These are phyloP conservation scores for Colletotrichum tanaceti DNA, from an alignment of 2,329 filamentous ascomycete species.

Conservation along the genomic window DNA sequence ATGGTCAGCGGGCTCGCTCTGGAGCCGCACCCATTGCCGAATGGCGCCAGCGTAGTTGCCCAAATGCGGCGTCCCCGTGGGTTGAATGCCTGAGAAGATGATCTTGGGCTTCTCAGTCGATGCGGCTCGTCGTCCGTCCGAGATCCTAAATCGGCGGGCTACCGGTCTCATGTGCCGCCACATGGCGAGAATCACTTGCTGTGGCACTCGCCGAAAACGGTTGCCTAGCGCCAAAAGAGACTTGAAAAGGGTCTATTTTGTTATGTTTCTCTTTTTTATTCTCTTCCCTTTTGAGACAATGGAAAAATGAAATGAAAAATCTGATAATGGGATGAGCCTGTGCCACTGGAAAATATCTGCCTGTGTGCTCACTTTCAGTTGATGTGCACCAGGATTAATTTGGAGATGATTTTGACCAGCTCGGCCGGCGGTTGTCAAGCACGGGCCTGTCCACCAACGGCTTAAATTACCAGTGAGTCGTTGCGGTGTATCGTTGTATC, in stretches of 20 bases:
- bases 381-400: not conserved
- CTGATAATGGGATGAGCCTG: not conserved
- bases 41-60: constrained; percentile 96
- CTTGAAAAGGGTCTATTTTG: too few relatives aligned
- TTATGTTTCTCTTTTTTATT: too few relatives aligned
- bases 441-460: not conserved
- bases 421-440: not conserved
- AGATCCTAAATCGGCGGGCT: not conserved
- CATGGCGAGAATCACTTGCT: constrained; percentile 17
- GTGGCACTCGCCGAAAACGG: not conserved
- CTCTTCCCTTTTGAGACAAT: too few relatives aligned
- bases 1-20: constrained; percentile 68
- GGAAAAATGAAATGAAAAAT: too few relatives aligned
- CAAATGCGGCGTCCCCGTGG: constrained; percentile 91
- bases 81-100: constrained; percentile 97
- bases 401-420: not conserved
- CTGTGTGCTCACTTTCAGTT: not conserved
- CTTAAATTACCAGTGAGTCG: not conserved
- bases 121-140: constrained; percentile 9
- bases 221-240: not conserved
- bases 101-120: constrained; percentile 51
- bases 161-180: constrained; percentile 16
- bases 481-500: constrained; percentile 5
- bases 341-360: not conserved
- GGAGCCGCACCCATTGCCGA: constrained; percentile 84